Conservation (phyloP, 495 filamentous ascomycete species). For the Penicillium cinerascens region DNA sequence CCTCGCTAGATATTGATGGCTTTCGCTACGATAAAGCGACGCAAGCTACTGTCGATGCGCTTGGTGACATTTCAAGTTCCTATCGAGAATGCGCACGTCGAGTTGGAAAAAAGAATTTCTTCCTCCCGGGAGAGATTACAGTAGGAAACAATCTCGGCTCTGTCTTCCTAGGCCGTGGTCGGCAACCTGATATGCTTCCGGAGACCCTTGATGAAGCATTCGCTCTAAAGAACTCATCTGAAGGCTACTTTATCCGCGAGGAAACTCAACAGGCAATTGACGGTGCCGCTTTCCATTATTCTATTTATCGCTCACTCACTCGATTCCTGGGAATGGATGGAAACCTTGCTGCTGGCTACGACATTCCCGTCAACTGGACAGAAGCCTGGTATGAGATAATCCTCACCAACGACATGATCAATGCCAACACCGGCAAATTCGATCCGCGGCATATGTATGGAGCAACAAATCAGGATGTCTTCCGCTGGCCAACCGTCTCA, state of each 20-base stretch:
- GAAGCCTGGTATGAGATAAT: constrained; percentile 60
- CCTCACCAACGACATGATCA: constrained; percentile 61
- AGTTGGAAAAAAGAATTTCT: constrained; percentile 61
- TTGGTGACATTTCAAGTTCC: constrained; percentile 52
- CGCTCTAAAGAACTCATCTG: constrained; percentile 40
- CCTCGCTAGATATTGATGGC: constrained; percentile 64
- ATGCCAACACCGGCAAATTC: constrained; percentile 62
- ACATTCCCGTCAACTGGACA: constrained; percentile 59
- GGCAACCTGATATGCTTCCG: constrained; percentile 51
- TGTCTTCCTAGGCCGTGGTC: constrained; percentile 64
- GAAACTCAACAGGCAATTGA: constrained; percentile 57
- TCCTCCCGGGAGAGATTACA: constrained; percentile 62
- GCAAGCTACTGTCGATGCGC: constrained; percentile 62
- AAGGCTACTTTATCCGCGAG: constrained; percentile 55
- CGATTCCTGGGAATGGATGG: constrained; percentile 66
- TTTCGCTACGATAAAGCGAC: constrained; percentile 69
- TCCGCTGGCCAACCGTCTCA: constrained; percentile 67
- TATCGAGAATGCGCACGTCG: constrained; percentile 55
- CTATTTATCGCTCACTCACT: constrained; percentile 64
- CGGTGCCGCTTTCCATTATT: constrained; percentile 67
- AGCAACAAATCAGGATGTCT: constrained; percentile 69
- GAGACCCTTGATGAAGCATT: constrained; percentile 46
- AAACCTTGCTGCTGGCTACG: constrained; percentile 56
- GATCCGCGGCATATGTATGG: constrained; percentile 72
- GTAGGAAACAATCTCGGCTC: constrained; percentile 61